Conservation (phyloP, 2,329 filamentous ascomycete species). For the Magnaporthales sp. region DNA sequence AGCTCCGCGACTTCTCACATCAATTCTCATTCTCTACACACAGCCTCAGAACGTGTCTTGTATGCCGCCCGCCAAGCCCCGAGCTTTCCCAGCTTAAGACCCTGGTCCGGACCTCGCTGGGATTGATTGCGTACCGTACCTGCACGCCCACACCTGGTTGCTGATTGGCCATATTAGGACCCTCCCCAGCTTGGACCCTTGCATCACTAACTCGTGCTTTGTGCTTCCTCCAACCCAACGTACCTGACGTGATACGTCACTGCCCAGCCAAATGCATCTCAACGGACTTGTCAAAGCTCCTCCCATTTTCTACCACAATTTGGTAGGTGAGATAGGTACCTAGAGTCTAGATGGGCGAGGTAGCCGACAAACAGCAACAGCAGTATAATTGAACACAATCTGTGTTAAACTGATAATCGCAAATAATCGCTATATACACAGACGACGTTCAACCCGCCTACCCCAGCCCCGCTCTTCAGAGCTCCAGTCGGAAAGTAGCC, state of each 20-base stretch:
- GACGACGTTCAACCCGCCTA: neutral
- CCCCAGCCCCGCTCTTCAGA: no score
- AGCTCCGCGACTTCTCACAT: neutral
- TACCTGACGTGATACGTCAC: no score
- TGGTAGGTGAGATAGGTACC: no score
- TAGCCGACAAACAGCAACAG: neutral
- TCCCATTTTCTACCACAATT: neutral
- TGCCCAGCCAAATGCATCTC: no score
- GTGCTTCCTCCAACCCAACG: neutral
- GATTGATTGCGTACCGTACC: neutral
- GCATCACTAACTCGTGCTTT: neutral
- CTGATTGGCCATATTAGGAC: neutral
- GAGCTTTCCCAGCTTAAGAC: neutral
- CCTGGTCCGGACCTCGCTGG: neutral
- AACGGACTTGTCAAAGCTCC: neutral
- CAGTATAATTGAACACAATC: neutral
- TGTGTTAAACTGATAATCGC: neutral
- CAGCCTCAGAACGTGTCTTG: neutral
- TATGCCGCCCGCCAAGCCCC: neutral
- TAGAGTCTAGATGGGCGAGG: no score
- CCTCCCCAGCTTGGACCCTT: neutral
- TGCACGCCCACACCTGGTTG: neutral
- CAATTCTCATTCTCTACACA: neutral
- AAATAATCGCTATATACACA: neutral
- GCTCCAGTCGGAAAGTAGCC: slow-evolving; percentile 50